These are phyloP conservation scores for Schizochytrium sp. DNA, from an alignment of 108 stramenopile genomes.

Conservation along the genomic window DNA sequence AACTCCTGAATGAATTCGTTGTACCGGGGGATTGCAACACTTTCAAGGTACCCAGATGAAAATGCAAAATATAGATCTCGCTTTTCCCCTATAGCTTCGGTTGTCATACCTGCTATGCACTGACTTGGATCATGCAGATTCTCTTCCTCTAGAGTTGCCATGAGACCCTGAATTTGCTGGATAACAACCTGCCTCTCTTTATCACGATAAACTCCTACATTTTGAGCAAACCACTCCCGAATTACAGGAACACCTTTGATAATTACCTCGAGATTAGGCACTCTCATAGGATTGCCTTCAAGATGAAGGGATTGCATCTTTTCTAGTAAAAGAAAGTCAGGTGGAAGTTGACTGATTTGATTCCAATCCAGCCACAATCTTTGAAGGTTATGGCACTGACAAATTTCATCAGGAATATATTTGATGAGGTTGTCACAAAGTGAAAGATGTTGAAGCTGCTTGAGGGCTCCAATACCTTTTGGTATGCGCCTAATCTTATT, in stretches of 20 bases:
- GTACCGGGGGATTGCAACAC: not conserved
- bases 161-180: not conserved
- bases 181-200: slow-evolving; percentile 14
- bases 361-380: slow-evolving; percentile 58
- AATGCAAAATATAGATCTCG: slow-evolving; percentile 46
- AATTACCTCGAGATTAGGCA: slow-evolving; percentile 36
- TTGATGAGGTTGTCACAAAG: slow-evolving; percentile 26
- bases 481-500: not conserved
- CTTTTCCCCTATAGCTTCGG: not conserved
- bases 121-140: not conserved
- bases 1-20: not conserved
- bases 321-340: slow-evolving; percentile 25
- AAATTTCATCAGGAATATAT: slow-evolving; percentile 27
- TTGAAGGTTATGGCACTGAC: not conserved
- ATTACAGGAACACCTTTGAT: slow-evolving; percentile 5
- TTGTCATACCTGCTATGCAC: not conserved
- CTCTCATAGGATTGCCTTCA: slow-evolving; percentile 43
- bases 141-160: slow-evolving; percentile 24
- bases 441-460: slow-evolving; percentile 16
- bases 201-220: not conserved
- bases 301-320: slow-evolving; percentile 30
- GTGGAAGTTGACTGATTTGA: slow-evolving; percentile 29
- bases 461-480: slow-evolving; percentile 29
- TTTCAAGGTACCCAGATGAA: not conserved
- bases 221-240: slow-evolving; percentile 19